A percentile compares a stretch with the other conserved stretches of the same genome.
Conservation (phyloP, 805 yeast genomes). For the Phaffomyces opuntiae region DNA sequence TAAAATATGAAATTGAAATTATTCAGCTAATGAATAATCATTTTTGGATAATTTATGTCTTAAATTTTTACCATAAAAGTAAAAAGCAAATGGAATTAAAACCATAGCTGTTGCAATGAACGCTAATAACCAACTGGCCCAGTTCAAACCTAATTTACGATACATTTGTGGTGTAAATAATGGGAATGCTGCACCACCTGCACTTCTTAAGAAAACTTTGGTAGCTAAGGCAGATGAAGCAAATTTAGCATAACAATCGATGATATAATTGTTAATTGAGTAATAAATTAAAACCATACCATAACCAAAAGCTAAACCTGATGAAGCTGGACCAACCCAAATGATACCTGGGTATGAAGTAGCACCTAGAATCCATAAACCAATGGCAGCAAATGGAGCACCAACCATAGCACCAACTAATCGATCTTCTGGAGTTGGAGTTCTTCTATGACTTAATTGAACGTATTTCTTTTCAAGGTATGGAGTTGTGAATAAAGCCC, state of each 20-base stretch:
- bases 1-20: neutral
- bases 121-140: slow-evolving; percentile 78
- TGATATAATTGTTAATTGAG: slow-evolving; percentile 74
- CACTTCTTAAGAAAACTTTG: slow-evolving; percentile 70
- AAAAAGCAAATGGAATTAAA: slow-evolving; percentile 62
- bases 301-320: slow-evolving; percentile 76
- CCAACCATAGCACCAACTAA: slow-evolving; percentile 77
- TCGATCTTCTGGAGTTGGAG: slow-evolving; percentile 75
- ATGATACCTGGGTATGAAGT: slow-evolving; percentile 62
- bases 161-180: slow-evolving; percentile 79
- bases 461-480: slow-evolving; percentile 58
- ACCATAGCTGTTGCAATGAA: slow-evolving; percentile 75
- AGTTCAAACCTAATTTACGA: slow-evolving; percentile 60
- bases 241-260: slow-evolving; percentile 79
- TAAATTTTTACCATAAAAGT: slow-evolving; percentile 55
- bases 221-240: slow-evolving; percentile 81
- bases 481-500: slow-evolving; percentile 73
- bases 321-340: slow-evolving; percentile 75
- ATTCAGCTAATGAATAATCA: slow-evolving; percentile 38
- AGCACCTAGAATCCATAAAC: slow-evolving; percentile 75
- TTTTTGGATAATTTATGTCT: slow-evolving; percentile 63
- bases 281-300: slow-evolving; percentile 74
- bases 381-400: slow-evolving; percentile 75
- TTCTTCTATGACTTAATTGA: slow-evolving; percentile 42
- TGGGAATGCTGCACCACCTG: slow-evolving; percentile 86